Conservation (phyloP, 257 asterid genomes). For the Cruciata laevipes region DNA sequence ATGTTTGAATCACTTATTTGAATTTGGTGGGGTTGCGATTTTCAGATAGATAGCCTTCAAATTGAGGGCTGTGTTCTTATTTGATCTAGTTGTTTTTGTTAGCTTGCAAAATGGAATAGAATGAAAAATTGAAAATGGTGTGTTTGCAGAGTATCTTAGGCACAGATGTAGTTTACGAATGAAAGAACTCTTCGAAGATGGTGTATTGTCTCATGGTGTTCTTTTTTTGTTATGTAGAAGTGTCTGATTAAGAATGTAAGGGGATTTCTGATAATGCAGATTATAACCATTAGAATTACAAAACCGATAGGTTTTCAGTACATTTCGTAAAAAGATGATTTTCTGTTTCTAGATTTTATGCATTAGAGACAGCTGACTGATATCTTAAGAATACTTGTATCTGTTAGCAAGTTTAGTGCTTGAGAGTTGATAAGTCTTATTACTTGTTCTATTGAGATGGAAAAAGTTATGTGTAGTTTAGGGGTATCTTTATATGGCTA, state of each 20-base stretch:
- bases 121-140: not conserved
- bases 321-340: not conserved
- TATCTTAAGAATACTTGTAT: not conserved
- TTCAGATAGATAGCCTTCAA: not conserved
- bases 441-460: not conserved
- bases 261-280: too few relatives aligned
- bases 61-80: not conserved
- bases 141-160: not conserved
- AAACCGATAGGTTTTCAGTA: not conserved
- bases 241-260: not conserved
- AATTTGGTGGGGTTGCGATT: not conserved
- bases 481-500: not conserved
- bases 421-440: not conserved
- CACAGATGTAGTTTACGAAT: not conserved
- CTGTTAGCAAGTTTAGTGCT: not conserved
- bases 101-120: too few relatives aligned
- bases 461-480: not conserved
- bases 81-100: not conserved
- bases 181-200: not conserved
- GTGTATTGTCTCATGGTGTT: not conserved
- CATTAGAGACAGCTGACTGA: not conserved
- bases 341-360: not conserved
- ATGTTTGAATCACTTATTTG: not conserved
- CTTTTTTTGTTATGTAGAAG: not conserved
- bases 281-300: too few relatives aligned